These are phyloP conservation scores for Yamadazyma takamatsuzukensis DNA, from an alignment of 805 yeast species.

Conservation along the genomic window DNA sequence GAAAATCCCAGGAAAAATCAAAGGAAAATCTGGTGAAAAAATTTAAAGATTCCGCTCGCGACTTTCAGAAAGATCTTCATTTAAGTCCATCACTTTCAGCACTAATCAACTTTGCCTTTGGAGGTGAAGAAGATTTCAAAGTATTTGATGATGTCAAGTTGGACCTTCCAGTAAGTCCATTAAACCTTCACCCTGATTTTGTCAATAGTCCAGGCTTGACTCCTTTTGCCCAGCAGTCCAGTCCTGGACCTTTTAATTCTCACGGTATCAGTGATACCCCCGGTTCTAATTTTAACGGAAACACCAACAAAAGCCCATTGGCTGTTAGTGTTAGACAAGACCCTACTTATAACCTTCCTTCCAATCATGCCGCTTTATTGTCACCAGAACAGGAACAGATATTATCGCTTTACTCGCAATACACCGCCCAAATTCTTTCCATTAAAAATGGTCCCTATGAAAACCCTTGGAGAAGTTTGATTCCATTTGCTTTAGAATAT, in stretches of 20 bases:
- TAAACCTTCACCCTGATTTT: conserved; percentile 11
- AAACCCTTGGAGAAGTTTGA: conserved; percentile 62
- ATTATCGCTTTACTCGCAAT: conserved; percentile 29
- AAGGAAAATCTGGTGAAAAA: conserved; percentile 3
- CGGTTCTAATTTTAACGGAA: too few relatives aligned
- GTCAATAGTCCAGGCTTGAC: conserved; percentile 4
- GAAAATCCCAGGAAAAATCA: not conserved
- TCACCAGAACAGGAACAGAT: conserved; percentile 36
- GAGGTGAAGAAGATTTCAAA: conserved; percentile 18
- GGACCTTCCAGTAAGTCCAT: conserved; percentile 28
- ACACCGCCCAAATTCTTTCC: conserved; percentile 49
- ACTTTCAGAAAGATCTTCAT: conserved; percentile 16
- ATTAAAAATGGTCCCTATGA: conserved; percentile 62
- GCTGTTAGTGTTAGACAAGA: conserved; percentile 5
- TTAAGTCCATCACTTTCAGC: conserved; percentile 39
- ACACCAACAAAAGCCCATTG: too few relatives aligned
- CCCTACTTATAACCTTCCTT: conserved; percentile 4
- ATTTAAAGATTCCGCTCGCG: not conserved
- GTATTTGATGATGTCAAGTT: conserved; percentile 14
- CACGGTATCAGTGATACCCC: too few relatives aligned
- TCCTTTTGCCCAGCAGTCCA: too few relatives aligned
- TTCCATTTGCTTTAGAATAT: conserved; percentile 55
- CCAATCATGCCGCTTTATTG: conserved; percentile 15
- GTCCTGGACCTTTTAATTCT: too few relatives aligned
- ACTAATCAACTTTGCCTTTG: conserved; percentile 31